These are phyloP conservation scores for Globisporangium cystogenes DNA, from an alignment of 352 stramenopile genomes.

Conservation along the genomic window DNA sequence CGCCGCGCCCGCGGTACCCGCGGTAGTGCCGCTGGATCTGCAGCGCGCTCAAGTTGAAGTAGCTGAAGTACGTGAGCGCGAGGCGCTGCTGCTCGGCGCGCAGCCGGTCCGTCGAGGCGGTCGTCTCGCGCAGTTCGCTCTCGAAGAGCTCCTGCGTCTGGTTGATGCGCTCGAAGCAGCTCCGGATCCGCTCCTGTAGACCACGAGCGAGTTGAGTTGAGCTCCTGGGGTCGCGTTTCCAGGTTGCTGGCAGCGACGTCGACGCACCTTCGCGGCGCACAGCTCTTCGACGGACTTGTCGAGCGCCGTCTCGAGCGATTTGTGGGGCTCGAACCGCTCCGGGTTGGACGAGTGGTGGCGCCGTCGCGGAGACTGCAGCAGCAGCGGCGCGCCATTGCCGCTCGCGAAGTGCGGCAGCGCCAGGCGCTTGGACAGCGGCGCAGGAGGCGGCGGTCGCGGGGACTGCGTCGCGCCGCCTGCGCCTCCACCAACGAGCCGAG, in stretches of 20 bases:
- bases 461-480: too few species aligned
- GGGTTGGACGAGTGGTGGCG: conserved; percentile 11
- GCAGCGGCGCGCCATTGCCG: conserved; percentile 10
- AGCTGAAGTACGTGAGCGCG: conserved; percentile 15
- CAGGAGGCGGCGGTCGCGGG: neutral
- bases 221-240: too few species aligned
- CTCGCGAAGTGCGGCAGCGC: conserved; percentile 25
- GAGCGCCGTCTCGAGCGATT: conserved; percentile 18
- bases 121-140: conserved; percentile 21
- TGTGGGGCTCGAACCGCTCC: conserved; percentile 15
- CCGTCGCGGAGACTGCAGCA: conserved; percentile 8
- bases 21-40: conserved; percentile 88
- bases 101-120: conserved; percentile 16
- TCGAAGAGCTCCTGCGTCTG: conserved; percentile 28
- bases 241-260: neutral
- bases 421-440: neutral
- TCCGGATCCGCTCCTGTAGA: conserved; percentile 6
- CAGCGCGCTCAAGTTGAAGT: conserved; percentile 29
- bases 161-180: conserved; percentile 24
- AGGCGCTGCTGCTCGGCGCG: conserved; percentile 23
- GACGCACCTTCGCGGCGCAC: conserved; percentile 14
- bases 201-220: too few species aligned
- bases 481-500: neutral
- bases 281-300: conserved; percentile 24
- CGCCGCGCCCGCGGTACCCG: conserved; percentile 62